Conservation (phyloP, 2,329 filamentous ascomycete species). For the Xylogone sp. region DNA sequence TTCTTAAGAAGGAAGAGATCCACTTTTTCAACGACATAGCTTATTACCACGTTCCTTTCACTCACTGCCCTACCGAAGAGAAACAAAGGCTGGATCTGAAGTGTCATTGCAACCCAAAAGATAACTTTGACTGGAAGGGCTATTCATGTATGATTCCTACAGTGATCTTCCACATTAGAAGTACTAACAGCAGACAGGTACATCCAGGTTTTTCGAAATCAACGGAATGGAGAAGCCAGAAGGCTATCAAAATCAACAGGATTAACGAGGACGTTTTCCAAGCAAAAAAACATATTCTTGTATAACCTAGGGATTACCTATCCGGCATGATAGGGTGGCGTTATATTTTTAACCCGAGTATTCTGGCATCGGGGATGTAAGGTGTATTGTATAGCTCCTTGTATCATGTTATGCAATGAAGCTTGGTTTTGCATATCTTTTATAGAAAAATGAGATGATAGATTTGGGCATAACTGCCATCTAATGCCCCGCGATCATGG, state of each 20-base stretch:
- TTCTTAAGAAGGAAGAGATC: constrained; percentile 88
- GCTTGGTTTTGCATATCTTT: background rate
- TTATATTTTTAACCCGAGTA: constrained; percentile 2
- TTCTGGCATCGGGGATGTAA: background rate
- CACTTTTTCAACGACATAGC: constrained; percentile 99
- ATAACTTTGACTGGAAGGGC: constrained; percentile 99
- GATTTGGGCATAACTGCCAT: too few relatives aligned
- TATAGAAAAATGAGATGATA: background rate
- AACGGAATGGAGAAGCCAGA: constrained; percentile 78
- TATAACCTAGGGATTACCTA: constrained; percentile 8
- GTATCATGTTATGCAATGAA: background rate
- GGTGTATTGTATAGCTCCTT: background rate
- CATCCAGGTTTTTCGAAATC: constrained; percentile 78
- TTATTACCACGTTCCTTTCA: constrained; percentile 97
- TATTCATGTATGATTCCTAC: constrained; percentile 75
- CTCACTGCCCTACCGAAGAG: constrained; percentile 92
- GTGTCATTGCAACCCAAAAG: constrained; percentile 90
- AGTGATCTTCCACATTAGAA: background rate
- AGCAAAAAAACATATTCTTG: background rate
- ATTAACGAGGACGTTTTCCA: constrained; percentile 31
- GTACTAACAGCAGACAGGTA: constrained; percentile 52
- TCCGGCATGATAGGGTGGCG: constrained; percentile 13
- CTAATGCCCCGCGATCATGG: too few relatives aligned
- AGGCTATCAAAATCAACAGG: constrained; percentile 73
- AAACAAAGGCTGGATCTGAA: constrained; percentile 78